Conservation (phyloP, 768 basidiomycete genomes). For the Clitopilus hobsonii region DNA sequence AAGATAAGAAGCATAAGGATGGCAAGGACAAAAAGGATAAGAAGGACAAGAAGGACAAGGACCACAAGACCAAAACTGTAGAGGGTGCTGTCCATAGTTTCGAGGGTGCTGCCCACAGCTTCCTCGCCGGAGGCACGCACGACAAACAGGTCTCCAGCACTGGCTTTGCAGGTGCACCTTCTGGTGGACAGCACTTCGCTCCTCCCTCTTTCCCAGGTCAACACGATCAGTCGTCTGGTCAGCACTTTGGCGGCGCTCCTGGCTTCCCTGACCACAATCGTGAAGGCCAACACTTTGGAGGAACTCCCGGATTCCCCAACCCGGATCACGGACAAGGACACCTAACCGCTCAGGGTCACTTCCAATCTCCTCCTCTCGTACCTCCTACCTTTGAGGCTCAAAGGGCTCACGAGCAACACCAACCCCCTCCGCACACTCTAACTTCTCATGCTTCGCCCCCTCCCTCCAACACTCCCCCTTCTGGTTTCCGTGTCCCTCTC, state of each 20-base stretch:
- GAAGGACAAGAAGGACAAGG: slow-evolving; percentile 13
- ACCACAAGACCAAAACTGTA: slow-evolving; percentile 5
- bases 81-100: no score
- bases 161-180: no score
- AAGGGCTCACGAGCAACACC: slow-evolving; percentile 5
- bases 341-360: slow-evolving; percentile 5
- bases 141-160: no score
- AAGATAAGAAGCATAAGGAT: slow-evolving; percentile 15
- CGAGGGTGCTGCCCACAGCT: no score
- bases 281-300: not conserved
- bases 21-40: no score
- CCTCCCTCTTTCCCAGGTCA: not conserved
- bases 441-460: slow-evolving; percentile 1
- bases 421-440: slow-evolving; percentile 5
- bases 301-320: not conserved
- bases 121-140: no score
- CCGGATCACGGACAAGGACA: not conserved
- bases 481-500: slow-evolving; percentile 64
- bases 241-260: slow-evolving; percentile 4
- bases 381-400: slow-evolving; percentile 14
- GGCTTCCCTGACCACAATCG: not conserved
- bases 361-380: slow-evolving; percentile 18
- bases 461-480: slow-evolving; percentile 39
- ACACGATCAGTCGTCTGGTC: slow-evolving; percentile 3
- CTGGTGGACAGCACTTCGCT: no score